phyloP scores from a whole-genome alignment of 805 yeast species.

The Lachancea sp. region DNA sequence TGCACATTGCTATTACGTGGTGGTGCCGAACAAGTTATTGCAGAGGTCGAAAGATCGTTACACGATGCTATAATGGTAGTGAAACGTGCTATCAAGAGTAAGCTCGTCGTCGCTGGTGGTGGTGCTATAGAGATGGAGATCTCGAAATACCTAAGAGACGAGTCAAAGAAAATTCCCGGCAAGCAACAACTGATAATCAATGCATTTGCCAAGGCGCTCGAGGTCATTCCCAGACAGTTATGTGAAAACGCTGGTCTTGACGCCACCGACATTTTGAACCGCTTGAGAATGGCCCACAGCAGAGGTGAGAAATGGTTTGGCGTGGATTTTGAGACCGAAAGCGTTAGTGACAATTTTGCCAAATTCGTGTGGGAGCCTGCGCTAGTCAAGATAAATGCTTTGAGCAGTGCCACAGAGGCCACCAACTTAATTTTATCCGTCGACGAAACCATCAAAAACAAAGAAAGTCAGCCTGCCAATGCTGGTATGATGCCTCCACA shows the following conservation, averaged over 20 bases:
- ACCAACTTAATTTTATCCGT: conserved; percentile 89
- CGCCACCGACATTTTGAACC: conserved; percentile 88
- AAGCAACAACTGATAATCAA: conserved; percentile 89
- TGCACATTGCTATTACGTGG: conserved; percentile 93
- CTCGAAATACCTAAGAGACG: conserved; percentile 80
- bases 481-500: conserved; percentile 44
- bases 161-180: conserved; percentile 84
- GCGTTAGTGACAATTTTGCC: conserved; percentile 75
- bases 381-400: conserved; percentile 86
- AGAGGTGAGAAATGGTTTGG: conserved; percentile 91
- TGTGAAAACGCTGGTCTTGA: conserved; percentile 99
- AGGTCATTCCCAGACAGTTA: conserved; percentile 92
- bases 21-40: conserved; percentile 96
- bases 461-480: conserved; percentile 52
- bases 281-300: conserved; percentile 88
- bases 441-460: conserved; percentile 84
- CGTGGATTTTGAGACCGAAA: conserved; percentile 80
- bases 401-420: conserved; percentile 94
- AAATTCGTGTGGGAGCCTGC: conserved; percentile 98
- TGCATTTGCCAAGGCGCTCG: conserved; percentile 91
- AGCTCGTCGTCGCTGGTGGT: conserved; percentile 92
- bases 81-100: conserved; percentile 85
- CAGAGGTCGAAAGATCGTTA: conserved; percentile 94
- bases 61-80: conserved; percentile 99
- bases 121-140: conserved; percentile 99